phyloP scores from a whole-genome alignment of 305 asterid species.

The Fraxinus platypoda region DNA sequence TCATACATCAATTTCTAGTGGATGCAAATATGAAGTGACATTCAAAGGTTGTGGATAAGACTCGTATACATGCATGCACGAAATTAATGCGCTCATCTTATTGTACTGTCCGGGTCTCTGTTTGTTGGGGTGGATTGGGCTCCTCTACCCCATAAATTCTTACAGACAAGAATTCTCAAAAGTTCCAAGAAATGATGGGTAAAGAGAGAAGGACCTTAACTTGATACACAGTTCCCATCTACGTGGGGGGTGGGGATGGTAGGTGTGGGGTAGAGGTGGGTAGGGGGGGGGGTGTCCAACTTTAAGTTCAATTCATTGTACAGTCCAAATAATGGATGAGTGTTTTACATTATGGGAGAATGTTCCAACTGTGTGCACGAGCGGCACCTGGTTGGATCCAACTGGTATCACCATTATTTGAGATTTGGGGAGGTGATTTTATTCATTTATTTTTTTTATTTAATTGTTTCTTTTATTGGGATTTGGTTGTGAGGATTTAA shows the following conservation, averaged over 20 bases:
- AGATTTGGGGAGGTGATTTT: background rate
- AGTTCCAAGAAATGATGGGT: background rate
- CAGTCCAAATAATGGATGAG: background rate
- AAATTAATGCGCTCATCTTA: background rate
- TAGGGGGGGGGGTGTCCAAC: background rate
- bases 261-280: background rate
- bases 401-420: background rate
- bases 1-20: background rate
- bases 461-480: background rate
- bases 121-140: background rate
- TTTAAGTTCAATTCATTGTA: slow-evolving; percentile 5
- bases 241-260: background rate
- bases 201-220: background rate
- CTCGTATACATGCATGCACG: background rate
- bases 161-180: background rate
- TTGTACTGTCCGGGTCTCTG: background rate
- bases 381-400: slow-evolving; percentile 8
- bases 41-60: background rate
- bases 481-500: background rate
- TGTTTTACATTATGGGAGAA: background rate
- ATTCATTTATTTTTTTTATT: background rate
- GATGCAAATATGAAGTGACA: background rate
- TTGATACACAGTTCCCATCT: background rate
- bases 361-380: background rate
- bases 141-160: background rate